A percentile compares a stretch with the other conserved stretches of the same genome.
These are phyloP conservation scores for Aspergillus alliaceus DNA, from an alignment of 2,329 filamentous ascomycete species.

Conservation along the genomic window DNA sequence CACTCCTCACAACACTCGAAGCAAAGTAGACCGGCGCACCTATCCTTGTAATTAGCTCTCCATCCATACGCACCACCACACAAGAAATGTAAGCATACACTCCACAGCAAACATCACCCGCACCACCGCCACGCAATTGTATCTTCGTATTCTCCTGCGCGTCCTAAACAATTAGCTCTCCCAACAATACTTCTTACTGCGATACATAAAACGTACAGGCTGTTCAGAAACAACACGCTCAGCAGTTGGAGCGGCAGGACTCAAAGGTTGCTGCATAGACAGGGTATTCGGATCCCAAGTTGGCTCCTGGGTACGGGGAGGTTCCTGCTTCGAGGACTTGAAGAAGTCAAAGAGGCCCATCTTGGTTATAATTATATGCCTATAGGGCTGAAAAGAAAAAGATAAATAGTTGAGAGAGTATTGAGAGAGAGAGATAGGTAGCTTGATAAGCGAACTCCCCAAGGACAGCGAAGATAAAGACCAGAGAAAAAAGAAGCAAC, in stretches of 20 bases:
- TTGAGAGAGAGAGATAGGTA: no score
- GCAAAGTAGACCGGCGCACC: constrained; percentile 27
- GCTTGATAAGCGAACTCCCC: no score
- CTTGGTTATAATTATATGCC: not conserved
- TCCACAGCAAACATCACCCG: constrained; percentile 30
- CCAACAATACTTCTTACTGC: not conserved
- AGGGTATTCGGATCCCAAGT: constrained; percentile 28
- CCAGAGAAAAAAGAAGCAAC: no score
- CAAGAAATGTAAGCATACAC: constrained; percentile 20
- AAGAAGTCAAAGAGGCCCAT: constrained; percentile 27
- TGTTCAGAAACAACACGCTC: constrained; percentile 23
- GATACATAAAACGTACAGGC: constrained; percentile 17
- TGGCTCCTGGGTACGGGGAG: constrained; percentile 11
- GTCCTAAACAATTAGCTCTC: constrained; percentile 6
- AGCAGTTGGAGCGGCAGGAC: constrained; percentile 20
- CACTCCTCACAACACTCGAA: constrained; percentile 30
- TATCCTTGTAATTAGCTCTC: constrained; percentile 1
- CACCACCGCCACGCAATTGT: constrained; percentile 30
- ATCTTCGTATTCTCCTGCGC: constrained; percentile 20
- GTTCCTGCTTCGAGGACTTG: constrained; percentile 24
- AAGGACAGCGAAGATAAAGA: no score
- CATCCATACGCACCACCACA: not conserved
- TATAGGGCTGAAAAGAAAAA: not conserved
- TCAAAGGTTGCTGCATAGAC: constrained; percentile 28
- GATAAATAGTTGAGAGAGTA: no score